Percentiles rank a stretch among this genome's conserved stretches.
phyloP scores from a whole-genome alignment of 1,284 basidiomycete species.

The Xerocomus cyaneibrunnescens region DNA sequence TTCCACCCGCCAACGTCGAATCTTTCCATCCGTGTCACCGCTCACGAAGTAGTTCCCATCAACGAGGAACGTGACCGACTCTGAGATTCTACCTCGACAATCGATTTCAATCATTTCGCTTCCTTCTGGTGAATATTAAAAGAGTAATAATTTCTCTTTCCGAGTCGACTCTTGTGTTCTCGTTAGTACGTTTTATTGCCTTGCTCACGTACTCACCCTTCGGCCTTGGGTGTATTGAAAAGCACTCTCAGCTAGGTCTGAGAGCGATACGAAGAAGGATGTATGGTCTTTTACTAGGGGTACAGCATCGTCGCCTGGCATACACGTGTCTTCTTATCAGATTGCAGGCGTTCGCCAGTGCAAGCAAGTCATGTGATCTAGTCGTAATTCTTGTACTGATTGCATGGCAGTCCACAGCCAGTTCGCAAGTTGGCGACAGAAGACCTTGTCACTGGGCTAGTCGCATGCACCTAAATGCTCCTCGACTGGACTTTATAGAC shows the following conservation, averaged over 20 bases:
- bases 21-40: not conserved
- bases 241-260: not conserved
- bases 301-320: too few relatives aligned
- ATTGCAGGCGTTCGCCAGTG: too few relatives aligned
- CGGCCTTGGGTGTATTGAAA: not conserved
- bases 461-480: too few relatives aligned
- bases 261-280: too few relatives aligned
- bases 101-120: not conserved
- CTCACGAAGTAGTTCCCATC: not conserved
- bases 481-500: too few relatives aligned
- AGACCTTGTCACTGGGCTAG: too few relatives aligned
- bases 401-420: too few relatives aligned
- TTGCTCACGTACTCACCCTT: not conserved
- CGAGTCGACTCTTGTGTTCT: not conserved
- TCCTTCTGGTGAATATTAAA: not conserved
- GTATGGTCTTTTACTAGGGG: too few relatives aligned
- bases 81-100: not conserved
- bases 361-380: too few relatives aligned
- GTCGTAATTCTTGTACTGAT: too few relatives aligned
- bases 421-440: too few relatives aligned
- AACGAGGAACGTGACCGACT: not conserved
- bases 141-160: not conserved
- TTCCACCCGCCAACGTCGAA: conserved; percentile 4
- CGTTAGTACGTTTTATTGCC: not conserved
- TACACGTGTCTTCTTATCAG: too few relatives aligned